phyloP scores from a whole-genome alignment of 495 filamentous ascomycete species.

The Cercophora newfieldiana region DNA sequence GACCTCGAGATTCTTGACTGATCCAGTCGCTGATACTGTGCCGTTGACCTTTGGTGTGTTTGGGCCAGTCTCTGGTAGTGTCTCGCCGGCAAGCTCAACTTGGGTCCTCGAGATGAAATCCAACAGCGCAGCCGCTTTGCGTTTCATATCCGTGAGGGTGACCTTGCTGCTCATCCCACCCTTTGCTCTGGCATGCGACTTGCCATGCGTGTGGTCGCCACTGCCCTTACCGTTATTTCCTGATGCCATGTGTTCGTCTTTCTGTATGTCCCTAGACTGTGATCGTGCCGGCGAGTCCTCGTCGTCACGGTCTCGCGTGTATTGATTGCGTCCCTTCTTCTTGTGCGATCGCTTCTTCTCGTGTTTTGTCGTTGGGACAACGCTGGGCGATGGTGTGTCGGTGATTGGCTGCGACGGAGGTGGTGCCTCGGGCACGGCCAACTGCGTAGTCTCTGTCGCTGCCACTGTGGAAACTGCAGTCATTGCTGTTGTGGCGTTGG shows the following conservation, averaged over 20 bases:
- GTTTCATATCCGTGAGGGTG: conserved; percentile 89
- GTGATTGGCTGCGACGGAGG: conserved; percentile 46
- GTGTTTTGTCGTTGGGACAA: conserved; percentile 22
- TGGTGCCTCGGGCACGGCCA: conserved; percentile 23
- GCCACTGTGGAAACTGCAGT: conserved; percentile 20
- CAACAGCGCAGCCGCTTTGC: conserved; percentile 76
- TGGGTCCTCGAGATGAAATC: conserved; percentile 91
- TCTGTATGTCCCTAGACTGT: conserved; percentile 61
- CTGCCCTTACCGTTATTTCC: conserved; percentile 22
- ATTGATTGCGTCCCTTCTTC: conserved; percentile 85
- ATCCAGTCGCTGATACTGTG: neutral
- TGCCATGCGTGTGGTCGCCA: conserved; percentile 23
- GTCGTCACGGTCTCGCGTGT: conserved; percentile 74
- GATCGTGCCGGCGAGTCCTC: conserved; percentile 67
- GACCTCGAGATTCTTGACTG: conserved; percentile 9
- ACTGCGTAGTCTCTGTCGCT: conserved; percentile 2
- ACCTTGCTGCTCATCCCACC: conserved; percentile 61
- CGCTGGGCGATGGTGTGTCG: conserved; percentile 53
- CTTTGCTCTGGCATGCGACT: conserved; percentile 38
- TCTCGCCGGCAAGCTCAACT: conserved; percentile 74
- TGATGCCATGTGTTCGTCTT: conserved; percentile 36
- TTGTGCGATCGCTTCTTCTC: conserved; percentile 55
- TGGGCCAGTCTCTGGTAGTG: conserved; percentile 16
- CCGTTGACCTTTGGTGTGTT: conserved; percentile 27
- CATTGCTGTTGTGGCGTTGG: conserved; percentile 20